Conservation (phyloP, 805 yeast species). For the Starmerella stigmatis region DNA sequence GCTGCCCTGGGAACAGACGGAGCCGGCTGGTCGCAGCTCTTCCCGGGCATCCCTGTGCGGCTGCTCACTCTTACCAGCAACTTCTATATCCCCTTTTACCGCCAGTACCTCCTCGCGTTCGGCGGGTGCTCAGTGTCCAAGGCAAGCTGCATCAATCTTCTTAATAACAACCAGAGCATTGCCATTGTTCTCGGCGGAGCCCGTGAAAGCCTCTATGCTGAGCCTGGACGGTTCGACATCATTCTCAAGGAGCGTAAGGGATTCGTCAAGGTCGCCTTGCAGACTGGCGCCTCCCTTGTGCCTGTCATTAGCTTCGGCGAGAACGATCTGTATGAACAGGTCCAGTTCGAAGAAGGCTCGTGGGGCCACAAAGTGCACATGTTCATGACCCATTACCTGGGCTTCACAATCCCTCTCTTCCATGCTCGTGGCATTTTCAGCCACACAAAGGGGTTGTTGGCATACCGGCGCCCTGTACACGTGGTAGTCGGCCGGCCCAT, state of each 20-base stretch:
- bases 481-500: constrained; percentile 43
- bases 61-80: constrained; percentile 74
- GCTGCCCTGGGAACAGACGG: constrained; percentile 80
- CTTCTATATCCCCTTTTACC: constrained; percentile 73
- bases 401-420: constrained; percentile 84
- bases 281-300: constrained; percentile 69
- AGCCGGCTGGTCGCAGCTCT: constrained; percentile 50
- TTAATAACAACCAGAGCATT: constrained; percentile 59
- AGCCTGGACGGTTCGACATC: constrained; percentile 41
- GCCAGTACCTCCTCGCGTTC: constrained; percentile 71
- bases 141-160: constrained; percentile 53
- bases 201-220: constrained; percentile 66
- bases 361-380: constrained; percentile 49
- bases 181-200: constrained; percentile 96
- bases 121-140: constrained; percentile 82
- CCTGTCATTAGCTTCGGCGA: constrained; percentile 92
- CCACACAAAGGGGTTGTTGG: constrained; percentile 82
- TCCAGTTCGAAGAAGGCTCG: constrained; percentile 38
- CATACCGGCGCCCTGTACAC: constrained; percentile 70
- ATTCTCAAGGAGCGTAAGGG: constrained; percentile 75
- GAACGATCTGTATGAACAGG: constrained; percentile 48
- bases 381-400: constrained; percentile 58
- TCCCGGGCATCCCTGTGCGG: constrained; percentile 77
- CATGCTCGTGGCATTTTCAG: constrained; percentile 88
- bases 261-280: constrained; percentile 75